Evolutionary conservation across 176 grass and related monocot genomes (phyloP).

Genomic region (Oryza glumipatula): DNA sequence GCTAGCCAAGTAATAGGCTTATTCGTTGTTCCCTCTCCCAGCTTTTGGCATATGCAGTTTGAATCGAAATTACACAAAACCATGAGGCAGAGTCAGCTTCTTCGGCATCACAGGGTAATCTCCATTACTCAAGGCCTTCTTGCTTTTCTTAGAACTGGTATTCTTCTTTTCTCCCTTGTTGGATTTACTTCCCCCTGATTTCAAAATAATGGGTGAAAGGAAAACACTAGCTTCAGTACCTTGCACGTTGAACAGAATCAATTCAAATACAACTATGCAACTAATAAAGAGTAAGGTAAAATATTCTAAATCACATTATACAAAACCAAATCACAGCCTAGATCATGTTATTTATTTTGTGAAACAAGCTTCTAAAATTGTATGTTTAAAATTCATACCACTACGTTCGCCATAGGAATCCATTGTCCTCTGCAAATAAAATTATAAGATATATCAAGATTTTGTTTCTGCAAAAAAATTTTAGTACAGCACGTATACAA

Average conservation of each 20-base stretch:
- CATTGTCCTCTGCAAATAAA: neutral
- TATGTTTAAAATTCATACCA: neutral
- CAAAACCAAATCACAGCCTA: neutral
- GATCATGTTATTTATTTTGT: neutral
- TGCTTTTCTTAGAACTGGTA: neutral
- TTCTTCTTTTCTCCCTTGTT: neutral
- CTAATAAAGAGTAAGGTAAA: neutral
- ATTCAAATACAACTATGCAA: neutral
- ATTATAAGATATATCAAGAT: neutral
- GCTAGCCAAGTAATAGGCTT: neutral
- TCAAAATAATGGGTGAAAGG: neutral
- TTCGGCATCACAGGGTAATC: neutral
- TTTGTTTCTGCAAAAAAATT: neutral
- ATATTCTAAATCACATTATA: neutral
- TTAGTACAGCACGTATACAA: neutral
- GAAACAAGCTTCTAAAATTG: neutral
- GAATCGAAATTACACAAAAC: neutral
- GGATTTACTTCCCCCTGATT: neutral
- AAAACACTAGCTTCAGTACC: neutral
- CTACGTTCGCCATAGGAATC: neutral
- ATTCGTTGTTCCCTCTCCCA: neutral
- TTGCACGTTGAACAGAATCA: neutral
- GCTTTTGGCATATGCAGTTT: neutral
- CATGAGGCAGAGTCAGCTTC: neutral
- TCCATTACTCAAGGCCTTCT: neutral